Base-by-base conservation (phyloP, 2,329 filamentous ascomycete genomes). In the Paecilomyces dactylethromorphus region DNA sequence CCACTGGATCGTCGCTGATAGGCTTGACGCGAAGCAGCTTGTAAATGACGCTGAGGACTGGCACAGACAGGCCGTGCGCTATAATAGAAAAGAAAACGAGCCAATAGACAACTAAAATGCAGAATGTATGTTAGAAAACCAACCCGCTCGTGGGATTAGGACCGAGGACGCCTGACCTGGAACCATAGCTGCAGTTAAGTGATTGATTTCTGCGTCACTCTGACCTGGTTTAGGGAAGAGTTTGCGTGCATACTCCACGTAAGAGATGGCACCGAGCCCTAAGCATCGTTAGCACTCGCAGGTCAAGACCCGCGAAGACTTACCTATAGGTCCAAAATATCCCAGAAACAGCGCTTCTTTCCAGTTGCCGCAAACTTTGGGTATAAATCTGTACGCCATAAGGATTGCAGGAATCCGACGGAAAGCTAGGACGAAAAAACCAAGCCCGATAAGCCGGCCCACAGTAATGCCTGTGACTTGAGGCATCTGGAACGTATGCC, bases 271-370 rank as follows among this genome's bases (percentile, higher is more conserved):
- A 1, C 76, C 77, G 26, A 79, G 71, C 2, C 76, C 75, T 77
- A 39, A 18, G 32, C n/a, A 54, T 24, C 11, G 1, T 11, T 56
- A 31, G 56, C 26, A 6, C 18, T 18, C 18, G 2, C 8, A 8
- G 15, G 8, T 52, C 15, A 4, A 12, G 35, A 10, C 29, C 5
- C 10, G 15, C 1, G 26, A 12, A 15, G n/a, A 58, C 66, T 51
- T 62, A 73, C 70, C 71, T 51, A 79, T 78, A 13, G 76, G 77
- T 1, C 75, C 77, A 60, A 79, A 79, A 60, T 85, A 85, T 0
- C 84, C 84, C 81, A 86, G 83, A 59, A 86, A 86, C 0, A 86
- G 65, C 0, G 83, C 84, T 60, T 86, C 83, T 63, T 81, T 82
- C 76, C 79, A 84, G 64, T 78, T 71, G n/a, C 77, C 76, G 58